Base-by-base conservation (phyloP, 2,329 filamentous ascomycete species). In the Talaromyces piceae region DNA sequence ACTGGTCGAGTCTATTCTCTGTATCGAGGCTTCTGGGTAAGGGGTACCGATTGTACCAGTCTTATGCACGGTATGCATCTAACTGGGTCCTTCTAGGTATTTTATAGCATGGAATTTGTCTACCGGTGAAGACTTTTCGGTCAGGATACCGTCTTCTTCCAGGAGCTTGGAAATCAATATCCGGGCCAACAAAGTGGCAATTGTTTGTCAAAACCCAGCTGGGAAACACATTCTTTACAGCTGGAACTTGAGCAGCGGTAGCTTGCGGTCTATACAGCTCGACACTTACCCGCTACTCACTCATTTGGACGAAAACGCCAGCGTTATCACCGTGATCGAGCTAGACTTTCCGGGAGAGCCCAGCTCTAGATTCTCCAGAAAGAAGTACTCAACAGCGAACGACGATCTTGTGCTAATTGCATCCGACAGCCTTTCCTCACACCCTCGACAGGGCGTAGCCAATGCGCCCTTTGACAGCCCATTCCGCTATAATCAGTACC, bases 51-150 rank as follows among this genome's bases (percentile, higher is more conserved):
- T 16, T 23, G 12, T 28, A 9, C 9, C 18, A n/a, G n/a, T n/a
- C 4, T 37, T 37, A 25, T 13, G n/a, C 12, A 13, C 9, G 39
- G 23, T 16, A 13, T 11, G n/a, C 23, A 37, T 28, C 49, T 51
- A 28, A 46, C 8, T n/a, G n/a, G n/a, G 7, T 45, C n/a, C n/a
- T n/a, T 13, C 12, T 33, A 51, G 49, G 3, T 45, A 46, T 12
- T 46, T 28, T 31, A 51, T 30, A 4, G 49, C 37, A 16, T 51
- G 49, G 49, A 26, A 51, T 13, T 41, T 51, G 25, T 16, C 41
- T 12, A 47, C 20, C 20, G 22, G 16, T 39, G 30, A 31, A 28
- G 46, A 22, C 41, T 25, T 2, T 45, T 51, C 27, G 16, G 49
- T 9, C 30, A 43, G 39, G 23, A 43, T 51, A 9, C 49, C 49